Evolutionary conservation across 2,329 filamentous ascomycete species (phyloP).

Genomic region (Leptographium procerum): DNA sequence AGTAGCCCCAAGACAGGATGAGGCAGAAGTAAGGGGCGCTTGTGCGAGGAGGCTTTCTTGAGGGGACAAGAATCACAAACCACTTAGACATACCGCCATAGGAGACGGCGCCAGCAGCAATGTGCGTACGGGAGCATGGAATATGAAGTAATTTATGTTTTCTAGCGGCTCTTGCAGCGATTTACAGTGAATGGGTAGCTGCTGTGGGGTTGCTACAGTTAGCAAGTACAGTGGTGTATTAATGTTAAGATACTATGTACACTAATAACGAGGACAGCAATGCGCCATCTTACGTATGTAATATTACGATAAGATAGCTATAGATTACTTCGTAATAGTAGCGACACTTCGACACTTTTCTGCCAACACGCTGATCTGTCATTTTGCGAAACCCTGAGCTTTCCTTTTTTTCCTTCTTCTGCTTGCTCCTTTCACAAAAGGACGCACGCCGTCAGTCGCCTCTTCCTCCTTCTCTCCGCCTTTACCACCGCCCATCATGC

Average conservation of each 20-base stretch:
- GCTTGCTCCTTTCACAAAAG: too few species aligned
- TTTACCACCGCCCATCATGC: not conserved
- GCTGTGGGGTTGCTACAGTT: too few species aligned
- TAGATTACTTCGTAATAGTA: too few species aligned
- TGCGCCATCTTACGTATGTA: too few species aligned
- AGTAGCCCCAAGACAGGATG: not conserved
- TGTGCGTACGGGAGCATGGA: not conserved
- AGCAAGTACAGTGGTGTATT: too few species aligned
- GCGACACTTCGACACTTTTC: too few species aligned
- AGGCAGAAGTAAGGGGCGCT: not conserved
- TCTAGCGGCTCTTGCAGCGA: not conserved
- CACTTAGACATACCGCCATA: not conserved
- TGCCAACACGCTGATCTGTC: not conserved
- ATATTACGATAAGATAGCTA: not conserved
- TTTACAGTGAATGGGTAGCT: not conserved
- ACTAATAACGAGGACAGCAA: too few species aligned
- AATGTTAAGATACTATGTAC: too few species aligned
- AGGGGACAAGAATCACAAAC: not conserved
- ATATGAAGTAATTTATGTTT: not conserved
- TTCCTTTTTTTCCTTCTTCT: not conserved
- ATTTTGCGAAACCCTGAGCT: not conserved
- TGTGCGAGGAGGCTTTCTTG: not conserved
- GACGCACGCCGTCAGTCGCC: not conserved
- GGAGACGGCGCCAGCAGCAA: slow-evolving; percentile 1
- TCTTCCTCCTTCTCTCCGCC: not conserved